phyloP scores from a whole-genome alignment of 169 alveolate species.

The Cryptosporidium meleagridis region DNA sequence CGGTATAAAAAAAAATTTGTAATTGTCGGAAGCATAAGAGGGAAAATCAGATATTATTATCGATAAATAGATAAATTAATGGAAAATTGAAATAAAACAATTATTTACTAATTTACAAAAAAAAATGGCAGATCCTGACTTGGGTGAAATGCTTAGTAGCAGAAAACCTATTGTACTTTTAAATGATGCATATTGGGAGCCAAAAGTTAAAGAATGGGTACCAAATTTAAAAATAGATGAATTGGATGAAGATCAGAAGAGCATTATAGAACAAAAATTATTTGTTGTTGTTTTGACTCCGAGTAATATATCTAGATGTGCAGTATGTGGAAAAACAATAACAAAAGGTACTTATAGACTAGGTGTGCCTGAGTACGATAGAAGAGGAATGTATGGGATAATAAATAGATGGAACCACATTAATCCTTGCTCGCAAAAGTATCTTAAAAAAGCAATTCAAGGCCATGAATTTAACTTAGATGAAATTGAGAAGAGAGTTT shows the following conservation, averaged over 20 bases:
- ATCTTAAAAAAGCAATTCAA: constrained; percentile 36
- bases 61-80: constrained; percentile 10
- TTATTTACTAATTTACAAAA: not conserved
- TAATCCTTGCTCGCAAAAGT: constrained; percentile 43
- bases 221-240: constrained; percentile 31
- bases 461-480: constrained; percentile 15
- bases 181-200: constrained; percentile 72
- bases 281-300: constrained; percentile 48
- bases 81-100: not conserved
- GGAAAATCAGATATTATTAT: not conserved
- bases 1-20: not conserved
- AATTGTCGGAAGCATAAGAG: not conserved
- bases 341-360: constrained; percentile 45
- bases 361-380: constrained; percentile 70
- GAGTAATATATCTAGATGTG: constrained; percentile 68
- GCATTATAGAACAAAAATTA: constrained; percentile 18
- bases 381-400: constrained; percentile 72
- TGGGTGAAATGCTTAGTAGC: constrained; percentile 19
- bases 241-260: constrained; percentile 34
- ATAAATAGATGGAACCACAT: constrained; percentile 73
- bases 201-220: constrained; percentile 68
- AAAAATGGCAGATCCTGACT: constrained; percentile 48
- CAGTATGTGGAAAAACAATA: constrained; percentile 51
- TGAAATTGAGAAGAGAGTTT: constrained; percentile 9
- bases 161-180: constrained; percentile 42